These are phyloP conservation scores for Phytophthora agathidicida DNA, from an alignment of 352 stramenopile genomes.

Conservation along the genomic window DNA sequence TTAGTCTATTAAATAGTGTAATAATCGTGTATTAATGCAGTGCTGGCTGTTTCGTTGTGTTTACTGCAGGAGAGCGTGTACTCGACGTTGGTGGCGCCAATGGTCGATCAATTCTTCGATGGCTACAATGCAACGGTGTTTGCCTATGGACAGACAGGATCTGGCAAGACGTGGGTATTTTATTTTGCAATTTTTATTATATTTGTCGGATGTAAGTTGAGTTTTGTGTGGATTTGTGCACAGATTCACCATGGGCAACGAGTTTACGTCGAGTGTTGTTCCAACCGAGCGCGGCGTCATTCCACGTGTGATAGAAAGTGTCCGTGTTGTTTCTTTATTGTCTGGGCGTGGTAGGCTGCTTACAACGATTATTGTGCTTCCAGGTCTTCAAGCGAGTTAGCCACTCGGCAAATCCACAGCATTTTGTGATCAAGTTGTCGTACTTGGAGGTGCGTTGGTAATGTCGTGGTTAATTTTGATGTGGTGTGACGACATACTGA, in stretches of 20 bases:
- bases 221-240: no score
- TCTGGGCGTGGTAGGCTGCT: background rate
- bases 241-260: slow-evolving; percentile 96
- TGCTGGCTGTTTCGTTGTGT: background rate
- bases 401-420: slow-evolving; percentile 28
- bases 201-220: slow-evolving; percentile 43
- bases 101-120: slow-evolving; percentile 90
- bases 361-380: background rate
- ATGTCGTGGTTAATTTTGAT: background rate
- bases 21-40: background rate
- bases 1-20: background rate
- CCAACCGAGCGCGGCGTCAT: slow-evolving; percentile 72
- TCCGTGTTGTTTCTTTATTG: slow-evolving; percentile 21
- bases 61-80: slow-evolving; percentile 58
- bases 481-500: background rate
- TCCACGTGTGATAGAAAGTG: slow-evolving; percentile 74
- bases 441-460: slow-evolving; percentile 61
- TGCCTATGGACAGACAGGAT: slow-evolving; percentile 95
- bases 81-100: slow-evolving; percentile 49
- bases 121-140: slow-evolving; percentile 96
- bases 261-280: slow-evolving; percentile 49
- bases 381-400: slow-evolving; percentile 63
- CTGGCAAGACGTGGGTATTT: slow-evolving; percentile 68
- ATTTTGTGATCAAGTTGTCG: slow-evolving; percentile 65
- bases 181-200: background rate